Percentiles rank a stretch among this genome's conserved stretches.
These are phyloP conservation scores for Vanrija pseudolonga DNA, from an alignment of 1,284 basidiomycete genomes.

Conservation along the genomic window DNA sequence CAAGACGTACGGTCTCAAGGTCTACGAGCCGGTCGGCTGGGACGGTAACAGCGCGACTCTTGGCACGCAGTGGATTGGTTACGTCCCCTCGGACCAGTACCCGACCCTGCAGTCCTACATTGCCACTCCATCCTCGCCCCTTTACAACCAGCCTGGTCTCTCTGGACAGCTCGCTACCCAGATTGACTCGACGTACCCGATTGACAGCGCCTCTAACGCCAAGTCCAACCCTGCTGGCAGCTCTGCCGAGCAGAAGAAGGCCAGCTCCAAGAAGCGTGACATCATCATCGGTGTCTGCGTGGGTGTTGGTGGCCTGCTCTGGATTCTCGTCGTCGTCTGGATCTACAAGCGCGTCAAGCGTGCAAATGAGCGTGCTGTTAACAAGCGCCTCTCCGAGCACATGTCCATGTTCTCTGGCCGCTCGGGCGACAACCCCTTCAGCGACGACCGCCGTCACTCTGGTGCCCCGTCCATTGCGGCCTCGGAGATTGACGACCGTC, in stretches of 20 bases:
- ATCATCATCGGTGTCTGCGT: slow-evolving; percentile 51
- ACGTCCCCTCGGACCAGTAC: slow-evolving; percentile 45
- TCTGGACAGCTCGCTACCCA: slow-evolving; percentile 46
- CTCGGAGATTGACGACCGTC: slow-evolving; percentile 48
- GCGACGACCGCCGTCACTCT: slow-evolving; percentile 28
- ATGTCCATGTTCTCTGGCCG: slow-evolving; percentile 46
- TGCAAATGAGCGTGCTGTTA: slow-evolving; percentile 45
- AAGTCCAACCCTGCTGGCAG: neutral
- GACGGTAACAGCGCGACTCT: slow-evolving; percentile 35
- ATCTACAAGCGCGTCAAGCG: slow-evolving; percentile 48
- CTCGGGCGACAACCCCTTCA: slow-evolving; percentile 19
- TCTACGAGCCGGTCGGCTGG: slow-evolving; percentile 47
- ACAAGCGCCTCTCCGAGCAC: slow-evolving; percentile 49
- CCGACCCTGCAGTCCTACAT: slow-evolving; percentile 42
- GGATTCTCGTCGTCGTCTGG: slow-evolving; percentile 47
- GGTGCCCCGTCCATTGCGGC: slow-evolving; percentile 41
- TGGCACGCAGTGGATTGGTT: slow-evolving; percentile 49
- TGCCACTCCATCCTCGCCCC: slow-evolving; percentile 23
- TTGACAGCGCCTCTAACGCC: neutral
- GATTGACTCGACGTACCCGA: slow-evolving; percentile 47
- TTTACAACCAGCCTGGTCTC: slow-evolving; percentile 49
- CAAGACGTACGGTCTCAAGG: slow-evolving; percentile 46
- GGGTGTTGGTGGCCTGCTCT: slow-evolving; percentile 44
- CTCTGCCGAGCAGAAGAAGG: neutral
- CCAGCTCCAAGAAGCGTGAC: slow-evolving; percentile 34